Evolutionary conservation across 257 asterid genomes (phyloP).

Genomic region (Solanum sejunctum): DNA sequence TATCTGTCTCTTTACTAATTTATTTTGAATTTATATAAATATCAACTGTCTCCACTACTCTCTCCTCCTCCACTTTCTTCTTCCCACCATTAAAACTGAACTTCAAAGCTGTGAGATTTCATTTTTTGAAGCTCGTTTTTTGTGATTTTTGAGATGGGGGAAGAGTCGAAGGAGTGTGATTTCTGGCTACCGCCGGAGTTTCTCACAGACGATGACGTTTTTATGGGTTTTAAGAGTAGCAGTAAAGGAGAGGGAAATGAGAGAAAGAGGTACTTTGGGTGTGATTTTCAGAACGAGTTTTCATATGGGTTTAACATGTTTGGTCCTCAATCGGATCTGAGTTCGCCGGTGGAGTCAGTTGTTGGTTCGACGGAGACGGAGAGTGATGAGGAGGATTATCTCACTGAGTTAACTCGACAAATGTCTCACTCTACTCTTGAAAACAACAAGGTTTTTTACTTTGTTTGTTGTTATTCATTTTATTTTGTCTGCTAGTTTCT

Average conservation of each 20-base stretch:
- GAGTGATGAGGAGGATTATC: constrained; percentile 60
- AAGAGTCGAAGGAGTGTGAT: constrained; percentile 14
- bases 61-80: background rate
- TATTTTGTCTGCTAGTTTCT: background rate
- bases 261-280: background rate
- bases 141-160: constrained; percentile 10
- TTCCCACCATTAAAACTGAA: background rate
- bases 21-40: background rate
- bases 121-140: background rate
- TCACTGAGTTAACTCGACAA: constrained; percentile 33
- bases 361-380: constrained; percentile 47
- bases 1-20: background rate
- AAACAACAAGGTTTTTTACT: constrained; percentile 21
- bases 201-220: constrained; percentile 11
- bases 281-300: constrained; percentile 5
- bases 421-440: constrained; percentile 31
- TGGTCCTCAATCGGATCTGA: constrained; percentile 34
- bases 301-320: background rate
- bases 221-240: background rate
- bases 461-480: background rate
- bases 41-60: background rate
- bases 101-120: background rate
- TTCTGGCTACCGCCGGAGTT: constrained; percentile 33
- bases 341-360: constrained; percentile 59
- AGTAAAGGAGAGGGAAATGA: background rate